These are phyloP conservation scores for Thielaviopsis euricoi DNA, from an alignment of 2,329 filamentous ascomycete genomes.

Conservation along the genomic window DNA sequence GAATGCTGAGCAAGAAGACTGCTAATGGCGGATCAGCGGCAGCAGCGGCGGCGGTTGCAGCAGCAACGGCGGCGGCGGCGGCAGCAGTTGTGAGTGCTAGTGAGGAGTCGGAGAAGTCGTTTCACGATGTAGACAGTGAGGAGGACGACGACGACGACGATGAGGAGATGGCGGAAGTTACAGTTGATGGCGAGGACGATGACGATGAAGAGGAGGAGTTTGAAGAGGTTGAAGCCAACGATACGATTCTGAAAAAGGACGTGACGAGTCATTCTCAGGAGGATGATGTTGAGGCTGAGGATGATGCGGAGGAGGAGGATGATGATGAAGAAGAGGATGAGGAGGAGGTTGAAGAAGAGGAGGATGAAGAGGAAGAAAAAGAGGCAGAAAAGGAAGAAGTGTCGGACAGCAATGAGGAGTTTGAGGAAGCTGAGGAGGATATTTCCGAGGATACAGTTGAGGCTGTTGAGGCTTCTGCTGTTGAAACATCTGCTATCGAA, in stretches of 20 bases:
- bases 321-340: slow-evolving; percentile 17
- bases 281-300: slow-evolving; percentile 6
- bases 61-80: background rate
- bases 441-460: slow-evolving; percentile 23
- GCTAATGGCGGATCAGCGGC: background rate
- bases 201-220: background rate
- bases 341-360: slow-evolving; percentile 29
- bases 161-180: background rate
- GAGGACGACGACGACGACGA: slow-evolving; percentile 2
- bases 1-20: slow-evolving; percentile 24
- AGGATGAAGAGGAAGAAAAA: slow-evolving; percentile 30
- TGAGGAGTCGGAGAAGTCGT: background rate
- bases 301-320: slow-evolving; percentile 8
- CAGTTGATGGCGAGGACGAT: slow-evolving; percentile 1
- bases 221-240: background rate
- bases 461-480: background rate
- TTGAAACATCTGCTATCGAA: background rate
- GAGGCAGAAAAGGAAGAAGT: slow-evolving; percentile 28
- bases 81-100: background rate
- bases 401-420: slow-evolving; percentile 8
- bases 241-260: slow-evolving; percentile 2
- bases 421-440: slow-evolving; percentile 6
- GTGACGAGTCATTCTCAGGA: slow-evolving; percentile 8
- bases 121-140: slow-evolving; percentile 4
- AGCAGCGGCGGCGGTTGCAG: slow-evolving; percentile 2